Base-by-base conservation (phyloP, 371 early-diverging fungal genomes). In the Apophysomyces ossiformis region DNA sequence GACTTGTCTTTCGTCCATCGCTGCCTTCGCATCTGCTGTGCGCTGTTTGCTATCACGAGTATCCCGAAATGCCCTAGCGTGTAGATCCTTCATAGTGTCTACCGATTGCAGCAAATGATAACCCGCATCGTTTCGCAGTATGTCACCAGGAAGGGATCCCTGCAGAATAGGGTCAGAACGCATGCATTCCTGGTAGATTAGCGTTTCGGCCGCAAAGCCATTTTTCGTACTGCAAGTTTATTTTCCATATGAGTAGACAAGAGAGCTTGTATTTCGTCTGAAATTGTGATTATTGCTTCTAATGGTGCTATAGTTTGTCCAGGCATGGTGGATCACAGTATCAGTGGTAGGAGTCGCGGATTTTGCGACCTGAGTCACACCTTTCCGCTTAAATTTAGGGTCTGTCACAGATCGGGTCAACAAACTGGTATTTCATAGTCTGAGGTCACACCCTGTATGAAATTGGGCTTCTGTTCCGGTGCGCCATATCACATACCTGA, bases 1-100 rank as follows among this genome's bases (percentile, higher is more conserved):
- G 5, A 78, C 54, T 47, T 76, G 69, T 39, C 67, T 71, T 56
- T 69, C 72, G 44, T 83, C 78, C 83, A 83, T 79, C n/a, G 47
- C 60, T 4, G 63, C 58, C 63, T 77, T 80, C 37, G 80, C 80
- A 16, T 83, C 77, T 26, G 72, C 44, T 43, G 83, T 83, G n/a
- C 66, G 57, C 58, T 78, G 72, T 66, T 79, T 79, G 50, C 74
- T 78, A 26, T 76, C 71, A 5, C 70, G 69, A 13, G 69, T 72
- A 7, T 58, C 38, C 7, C 56, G 47, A 57, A 67, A 79, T 5
- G 74, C 65, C 4, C 36, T 8, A 1, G 69, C 39, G 39, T 78
- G 75, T 26, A 77, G 46, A 64, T 82, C 79, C 50, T 69, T 70
- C 2, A 82, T 54, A 37, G 45, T 67, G 43, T 70, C 72, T 41